phyloP scores from a whole-genome alignment of 2,329 filamentous ascomycete genomes.

The Calonectria montana region DNA sequence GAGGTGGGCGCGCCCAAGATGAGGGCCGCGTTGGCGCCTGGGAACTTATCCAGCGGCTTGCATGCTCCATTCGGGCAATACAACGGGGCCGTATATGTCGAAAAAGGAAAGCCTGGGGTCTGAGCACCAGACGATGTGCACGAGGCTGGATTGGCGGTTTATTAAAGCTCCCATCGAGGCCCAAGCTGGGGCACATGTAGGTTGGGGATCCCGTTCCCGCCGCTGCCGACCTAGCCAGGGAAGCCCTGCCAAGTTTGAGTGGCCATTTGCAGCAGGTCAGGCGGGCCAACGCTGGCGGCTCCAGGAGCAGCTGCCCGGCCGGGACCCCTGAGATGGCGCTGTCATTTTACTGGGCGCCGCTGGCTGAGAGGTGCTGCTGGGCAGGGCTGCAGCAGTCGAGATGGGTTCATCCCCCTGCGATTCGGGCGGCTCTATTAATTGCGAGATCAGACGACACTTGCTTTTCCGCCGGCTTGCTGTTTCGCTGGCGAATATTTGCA shows the following conservation, averaged over 20 bases:
- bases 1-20: not conserved
- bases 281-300: slow-evolving; percentile 4
- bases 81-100: not conserved
- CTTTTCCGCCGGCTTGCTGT: slow-evolving; percentile 10
- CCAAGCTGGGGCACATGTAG: not conserved
- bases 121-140: not conserved
- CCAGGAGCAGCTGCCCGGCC: not conserved
- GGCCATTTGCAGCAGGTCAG: slow-evolving; percentile 8
- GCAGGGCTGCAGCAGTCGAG: not conserved
- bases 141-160: not conserved
- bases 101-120: not conserved
- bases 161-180: not conserved
- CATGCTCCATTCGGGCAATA: not conserved
- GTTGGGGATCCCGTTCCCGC: slow-evolving; percentile 5
- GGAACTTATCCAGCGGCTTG: not conserved
- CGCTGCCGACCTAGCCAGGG: slow-evolving; percentile 5
- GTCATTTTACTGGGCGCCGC: slow-evolving; percentile 16
- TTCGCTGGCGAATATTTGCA: not conserved
- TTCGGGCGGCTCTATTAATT: slow-evolving; percentile 17
- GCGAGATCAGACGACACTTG: slow-evolving; percentile 36
- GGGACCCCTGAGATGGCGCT: slow-evolving; percentile 3
- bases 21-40: not conserved
- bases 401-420: not conserved
- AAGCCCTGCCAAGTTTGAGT: slow-evolving; percentile 14
- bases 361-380: not conserved